These are phyloP conservation scores for Agastache rugosa DNA, from an alignment of 257 asterid genomes.

Conservation along the genomic window DNA sequence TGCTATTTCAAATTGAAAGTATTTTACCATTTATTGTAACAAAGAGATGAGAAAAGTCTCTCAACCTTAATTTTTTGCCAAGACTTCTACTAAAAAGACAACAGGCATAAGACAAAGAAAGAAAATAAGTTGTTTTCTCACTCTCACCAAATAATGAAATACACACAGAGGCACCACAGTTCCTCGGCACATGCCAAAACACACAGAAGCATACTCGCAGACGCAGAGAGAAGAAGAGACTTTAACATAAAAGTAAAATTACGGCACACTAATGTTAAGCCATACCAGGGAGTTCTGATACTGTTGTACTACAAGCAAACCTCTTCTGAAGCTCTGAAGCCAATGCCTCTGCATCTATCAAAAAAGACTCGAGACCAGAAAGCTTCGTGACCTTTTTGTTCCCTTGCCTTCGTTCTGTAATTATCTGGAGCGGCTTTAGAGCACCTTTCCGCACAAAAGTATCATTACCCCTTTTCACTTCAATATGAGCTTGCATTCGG, in stretches of 20 bases:
- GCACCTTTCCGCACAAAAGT: slow-evolving; percentile 82
- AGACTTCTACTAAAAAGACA: neutral
- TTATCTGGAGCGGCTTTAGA: slow-evolving; percentile 78
- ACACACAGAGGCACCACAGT: neutral
- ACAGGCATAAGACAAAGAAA: neutral
- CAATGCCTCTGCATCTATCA: slow-evolving; percentile 80
- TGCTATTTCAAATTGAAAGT: neutral
- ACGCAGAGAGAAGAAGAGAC: slow-evolving; percentile 3
- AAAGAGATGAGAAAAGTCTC: neutral
- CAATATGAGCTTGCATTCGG: slow-evolving; percentile 90
- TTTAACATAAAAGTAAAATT: neutral
- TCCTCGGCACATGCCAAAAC: neutral
- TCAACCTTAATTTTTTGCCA: neutral
- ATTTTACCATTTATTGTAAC: slow-evolving; percentile 2
- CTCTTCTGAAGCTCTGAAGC: slow-evolving; percentile 99
- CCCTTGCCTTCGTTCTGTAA: slow-evolving; percentile 96
- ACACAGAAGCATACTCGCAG: neutral
- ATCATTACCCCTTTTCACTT: slow-evolving; percentile 72
- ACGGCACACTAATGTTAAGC: neutral
- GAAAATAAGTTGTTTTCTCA: neutral
- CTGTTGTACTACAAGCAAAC: slow-evolving; percentile 92
- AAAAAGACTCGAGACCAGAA: slow-evolving; percentile 90
- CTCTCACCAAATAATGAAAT: neutral
- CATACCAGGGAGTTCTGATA: slow-evolving; percentile 95
- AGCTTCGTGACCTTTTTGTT: slow-evolving; percentile 90